These are phyloP conservation scores for Athelia psychrophila DNA, from an alignment of 1,284 basidiomycete species.

Conservation along the genomic window DNA sequence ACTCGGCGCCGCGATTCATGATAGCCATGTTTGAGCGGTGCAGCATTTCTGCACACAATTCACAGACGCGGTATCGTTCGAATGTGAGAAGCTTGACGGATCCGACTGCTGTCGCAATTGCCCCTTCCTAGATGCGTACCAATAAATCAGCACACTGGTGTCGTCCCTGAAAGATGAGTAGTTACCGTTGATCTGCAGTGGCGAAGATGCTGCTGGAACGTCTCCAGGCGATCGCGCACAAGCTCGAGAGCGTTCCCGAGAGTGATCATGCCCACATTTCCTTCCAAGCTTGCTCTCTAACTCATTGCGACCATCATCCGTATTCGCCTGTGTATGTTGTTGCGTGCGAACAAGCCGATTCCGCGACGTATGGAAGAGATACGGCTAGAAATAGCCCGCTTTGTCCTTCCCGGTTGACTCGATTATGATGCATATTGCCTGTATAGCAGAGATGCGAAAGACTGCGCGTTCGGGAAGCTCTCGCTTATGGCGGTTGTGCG, in stretches of 20 bases:
- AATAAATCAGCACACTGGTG: constrained; percentile 1
- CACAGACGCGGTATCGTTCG: constrained; percentile 96
- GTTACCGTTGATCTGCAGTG: constrained; percentile 76
- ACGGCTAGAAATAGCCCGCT: constrained; percentile 98
- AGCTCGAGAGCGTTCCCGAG: constrained; percentile 81
- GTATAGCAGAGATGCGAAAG: constrained; percentile 85
- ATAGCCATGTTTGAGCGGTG: constrained; percentile 99
- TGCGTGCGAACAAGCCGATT: constrained; percentile 88
- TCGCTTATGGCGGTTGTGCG: constrained; percentile 13
- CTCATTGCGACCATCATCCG: constrained; percentile 63
- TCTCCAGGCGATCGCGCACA: constrained; percentile 68
- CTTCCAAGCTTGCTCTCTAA: constrained; percentile 81
- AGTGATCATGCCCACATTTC: constrained; percentile 95
- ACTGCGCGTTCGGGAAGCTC: constrained; percentile 64
- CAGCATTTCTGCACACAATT: constrained; percentile 94
- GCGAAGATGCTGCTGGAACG: constrained; percentile 72
- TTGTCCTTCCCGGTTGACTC: constrained; percentile 99
- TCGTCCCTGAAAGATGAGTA: constrained; percentile 9
- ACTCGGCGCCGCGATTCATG: constrained; percentile 77
- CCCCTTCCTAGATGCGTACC: constrained; percentile 48
- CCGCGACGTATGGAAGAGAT: constrained; percentile 91
- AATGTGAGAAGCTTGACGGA: constrained; percentile 82
- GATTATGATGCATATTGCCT: constrained; percentile 89
- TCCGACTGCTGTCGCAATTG: constrained; percentile 71
- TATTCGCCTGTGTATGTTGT: constrained; percentile 52